Evolutionary conservation across 2,329 filamentous ascomycete species (phyloP).

Genomic region (Fusarium irregulare): DNA sequence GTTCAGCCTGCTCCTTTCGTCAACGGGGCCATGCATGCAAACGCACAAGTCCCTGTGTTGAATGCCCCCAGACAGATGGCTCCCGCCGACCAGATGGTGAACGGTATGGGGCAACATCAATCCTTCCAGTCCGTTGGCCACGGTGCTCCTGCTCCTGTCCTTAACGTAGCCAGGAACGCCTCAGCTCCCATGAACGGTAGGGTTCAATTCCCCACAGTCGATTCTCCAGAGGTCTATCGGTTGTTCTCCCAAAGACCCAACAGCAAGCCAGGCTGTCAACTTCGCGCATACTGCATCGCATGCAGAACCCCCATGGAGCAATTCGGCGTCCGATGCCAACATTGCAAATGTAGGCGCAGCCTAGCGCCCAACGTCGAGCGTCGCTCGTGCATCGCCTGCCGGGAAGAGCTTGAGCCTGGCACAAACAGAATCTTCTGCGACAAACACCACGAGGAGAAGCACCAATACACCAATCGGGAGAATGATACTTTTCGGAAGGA

Average conservation of each 20-base stretch:
- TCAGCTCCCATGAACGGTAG: neutral
- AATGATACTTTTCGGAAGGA: rapidly evolving
- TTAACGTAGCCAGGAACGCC: neutral
- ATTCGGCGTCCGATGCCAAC: neutral
- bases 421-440: neutral
- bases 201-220: neutral
- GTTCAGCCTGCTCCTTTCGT: neutral
- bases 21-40: no score
- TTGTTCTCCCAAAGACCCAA: neutral
- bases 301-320: neutral
- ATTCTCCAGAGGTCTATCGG: neutral
- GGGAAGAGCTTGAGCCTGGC: neutral
- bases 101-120: neutral
- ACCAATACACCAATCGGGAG: neutral
- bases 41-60: no score
- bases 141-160: neutral
- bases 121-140: neutral
- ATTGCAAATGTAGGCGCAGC: rapidly evolving
- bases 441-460: neutral
- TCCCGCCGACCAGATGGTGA: no score
- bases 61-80: no score
- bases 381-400: neutral
- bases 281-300: neutral
- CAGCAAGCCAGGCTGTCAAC: neutral
- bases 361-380: neutral